phyloP scores from a whole-genome alignment of 2,329 filamentous ascomycete genomes.

The Akanthomyces muscarius region DNA sequence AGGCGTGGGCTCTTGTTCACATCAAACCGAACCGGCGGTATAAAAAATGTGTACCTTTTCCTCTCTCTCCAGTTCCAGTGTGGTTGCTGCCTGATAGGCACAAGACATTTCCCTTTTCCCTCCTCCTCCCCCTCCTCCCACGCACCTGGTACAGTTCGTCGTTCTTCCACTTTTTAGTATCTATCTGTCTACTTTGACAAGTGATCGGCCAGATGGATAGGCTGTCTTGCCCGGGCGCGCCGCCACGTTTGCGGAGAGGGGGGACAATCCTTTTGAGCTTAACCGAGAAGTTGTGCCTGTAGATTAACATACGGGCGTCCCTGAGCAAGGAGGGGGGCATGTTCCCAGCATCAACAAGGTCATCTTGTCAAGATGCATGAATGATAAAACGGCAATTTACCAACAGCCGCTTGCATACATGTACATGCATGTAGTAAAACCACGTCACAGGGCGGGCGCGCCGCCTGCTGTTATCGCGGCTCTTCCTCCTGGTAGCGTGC shows the following conservation, averaged over 20 bases:
- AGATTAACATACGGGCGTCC: neutral
- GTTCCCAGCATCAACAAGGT: neutral
- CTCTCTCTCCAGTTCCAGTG: no score
- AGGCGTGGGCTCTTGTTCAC: no score
- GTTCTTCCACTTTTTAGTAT: no score
- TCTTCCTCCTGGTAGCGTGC: neutral
- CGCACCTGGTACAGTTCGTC: no score
- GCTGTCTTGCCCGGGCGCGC: neutral
- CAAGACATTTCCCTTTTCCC: no score
- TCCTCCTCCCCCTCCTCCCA: no score
- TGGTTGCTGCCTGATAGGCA: no score
- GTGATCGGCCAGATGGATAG: no score
- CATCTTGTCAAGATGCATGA: neutral
- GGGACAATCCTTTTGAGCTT: conserved; percentile 5
- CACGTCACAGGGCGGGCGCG: conserved; percentile 7
- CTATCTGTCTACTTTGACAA: no score
- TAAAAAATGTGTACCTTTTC: no score
- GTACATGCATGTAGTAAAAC: neutral
- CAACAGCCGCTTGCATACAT: conserved; percentile 3
- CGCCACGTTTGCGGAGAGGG: conserved; percentile 5
- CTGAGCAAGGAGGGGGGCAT: neutral
- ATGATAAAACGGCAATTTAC: neutral
- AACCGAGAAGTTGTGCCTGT: conserved; percentile 15
- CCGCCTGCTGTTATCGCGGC: conserved; percentile 2
- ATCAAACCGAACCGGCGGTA: no score